These are phyloP conservation scores for Ustilago shanxiensis DNA, from an alignment of 1,284 basidiomycete genomes.

Conservation along the genomic window DNA sequence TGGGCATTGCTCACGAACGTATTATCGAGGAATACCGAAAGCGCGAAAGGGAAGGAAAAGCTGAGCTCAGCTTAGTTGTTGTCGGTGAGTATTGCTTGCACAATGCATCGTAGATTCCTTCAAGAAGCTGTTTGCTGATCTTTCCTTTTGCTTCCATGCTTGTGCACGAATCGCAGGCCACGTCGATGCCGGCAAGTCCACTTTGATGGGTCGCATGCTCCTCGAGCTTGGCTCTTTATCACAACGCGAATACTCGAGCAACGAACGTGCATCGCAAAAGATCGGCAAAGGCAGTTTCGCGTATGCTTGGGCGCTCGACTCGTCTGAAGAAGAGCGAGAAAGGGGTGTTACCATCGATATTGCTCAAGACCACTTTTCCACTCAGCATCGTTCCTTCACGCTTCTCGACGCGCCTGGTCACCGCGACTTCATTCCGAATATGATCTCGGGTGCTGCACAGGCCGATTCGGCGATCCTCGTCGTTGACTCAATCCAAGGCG, in stretches of 20 bases:
- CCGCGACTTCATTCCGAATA: conserved; percentile 97
- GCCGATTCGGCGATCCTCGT: conserved; percentile 97
- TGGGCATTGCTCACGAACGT: conserved; percentile 83
- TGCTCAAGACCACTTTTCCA: conserved; percentile 84
- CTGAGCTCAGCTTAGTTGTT: conserved; percentile 86
- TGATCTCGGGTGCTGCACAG: conserved; percentile 98
- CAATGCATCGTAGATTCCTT: neutral
- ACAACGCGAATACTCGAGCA: conserved; percentile 84
- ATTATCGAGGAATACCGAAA: conserved; percentile 83
- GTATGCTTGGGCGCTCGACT: conserved; percentile 98
- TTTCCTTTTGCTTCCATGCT: neutral
- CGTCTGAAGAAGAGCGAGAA: conserved; percentile 90
- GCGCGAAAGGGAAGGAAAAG: conserved; percentile 77
- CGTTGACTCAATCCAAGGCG: conserved; percentile 88
- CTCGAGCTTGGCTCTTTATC: conserved; percentile 90
- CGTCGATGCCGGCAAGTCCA: conserved; percentile 98
- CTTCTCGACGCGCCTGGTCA: conserved; percentile 97
- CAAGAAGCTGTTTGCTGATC: neutral
- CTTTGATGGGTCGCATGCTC: conserved; percentile 91
- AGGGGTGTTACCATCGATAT: conserved; percentile 98
- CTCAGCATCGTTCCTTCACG: conserved; percentile 83
- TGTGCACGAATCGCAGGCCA: conserved; percentile 76
- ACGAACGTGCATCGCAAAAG: conserved; percentile 90
- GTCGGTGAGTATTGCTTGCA: conserved; percentile 77
- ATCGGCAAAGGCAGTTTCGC: conserved; percentile 94